phyloP scores from a whole-genome alignment of 768 basidiomycete species.

The Xerocomus potaroensis region DNA sequence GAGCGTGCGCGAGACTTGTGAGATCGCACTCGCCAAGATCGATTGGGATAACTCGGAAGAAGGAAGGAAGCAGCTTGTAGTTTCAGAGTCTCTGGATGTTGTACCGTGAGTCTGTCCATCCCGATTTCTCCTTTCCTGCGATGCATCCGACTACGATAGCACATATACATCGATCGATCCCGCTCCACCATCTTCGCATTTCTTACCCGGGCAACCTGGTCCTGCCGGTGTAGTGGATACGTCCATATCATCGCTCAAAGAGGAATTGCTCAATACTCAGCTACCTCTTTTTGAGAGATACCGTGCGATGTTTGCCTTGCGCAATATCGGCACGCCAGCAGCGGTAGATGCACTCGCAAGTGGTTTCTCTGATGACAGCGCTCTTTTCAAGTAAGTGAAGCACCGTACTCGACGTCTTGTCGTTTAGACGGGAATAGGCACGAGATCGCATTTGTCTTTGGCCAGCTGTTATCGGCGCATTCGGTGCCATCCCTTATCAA shows the following conservation, averaged over 20 bases:
- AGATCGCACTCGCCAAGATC: slow-evolving; percentile 94
- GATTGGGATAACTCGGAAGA: slow-evolving; percentile 85
- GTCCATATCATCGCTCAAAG: slow-evolving; percentile 51
- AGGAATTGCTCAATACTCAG: slow-evolving; percentile 58
- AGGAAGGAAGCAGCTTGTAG: slow-evolving; percentile 45
- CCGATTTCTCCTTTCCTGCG: neutral
- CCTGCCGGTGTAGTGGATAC: slow-evolving; percentile 45
- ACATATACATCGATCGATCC: slow-evolving; percentile 85
- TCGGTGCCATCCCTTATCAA: slow-evolving; percentile 80
- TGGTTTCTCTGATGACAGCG: slow-evolving; percentile 86
- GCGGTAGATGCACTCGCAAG: slow-evolving; percentile 89
- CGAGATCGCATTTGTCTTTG: slow-evolving; percentile 98
- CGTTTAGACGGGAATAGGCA: slow-evolving; percentile 51
- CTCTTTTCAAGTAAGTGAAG: slow-evolving; percentile 80
- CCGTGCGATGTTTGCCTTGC: slow-evolving; percentile 95
- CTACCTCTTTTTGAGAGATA: slow-evolving; percentile 88
- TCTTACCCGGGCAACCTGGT: slow-evolving; percentile 52
- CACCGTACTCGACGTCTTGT: neutral
- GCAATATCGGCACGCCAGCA: slow-evolving; percentile 82
- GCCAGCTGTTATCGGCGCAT: slow-evolving; percentile 86
- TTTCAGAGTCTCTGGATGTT: slow-evolving; percentile 27
- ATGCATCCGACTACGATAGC: slow-evolving; percentile 32
- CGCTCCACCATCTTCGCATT: slow-evolving; percentile 71
- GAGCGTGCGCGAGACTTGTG: slow-evolving; percentile 90
- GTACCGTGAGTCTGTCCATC: slow-evolving; percentile 32